phyloP scores from a whole-genome alignment of 148 eudicot genomes.

The Arctostaphylos glauca region DNA sequence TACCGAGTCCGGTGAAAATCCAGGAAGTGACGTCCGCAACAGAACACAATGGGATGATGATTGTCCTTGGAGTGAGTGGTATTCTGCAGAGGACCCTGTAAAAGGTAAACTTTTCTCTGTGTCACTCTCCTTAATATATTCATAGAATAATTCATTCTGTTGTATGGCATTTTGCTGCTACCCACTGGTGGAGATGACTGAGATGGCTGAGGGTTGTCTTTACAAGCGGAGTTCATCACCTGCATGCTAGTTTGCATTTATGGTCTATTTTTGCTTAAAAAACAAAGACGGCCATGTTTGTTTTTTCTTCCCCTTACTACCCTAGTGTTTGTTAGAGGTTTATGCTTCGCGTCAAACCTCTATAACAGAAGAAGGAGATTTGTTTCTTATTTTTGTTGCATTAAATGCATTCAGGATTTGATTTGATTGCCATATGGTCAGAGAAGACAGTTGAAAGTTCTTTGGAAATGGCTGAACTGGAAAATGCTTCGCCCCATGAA shows the following conservation, averaged over 20 bases:
- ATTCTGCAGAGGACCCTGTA: slow-evolving; percentile 88
- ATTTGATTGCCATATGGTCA: slow-evolving; percentile 61
- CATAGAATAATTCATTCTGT: neutral
- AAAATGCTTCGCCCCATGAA: slow-evolving; percentile 83
- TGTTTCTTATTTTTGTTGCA: slow-evolving; percentile 17
- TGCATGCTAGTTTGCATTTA: slow-evolving; percentile 8
- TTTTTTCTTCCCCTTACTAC: neutral
- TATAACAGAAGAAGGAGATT: slow-evolving; percentile 3
- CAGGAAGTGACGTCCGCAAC: slow-evolving; percentile 37
- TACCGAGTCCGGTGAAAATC: slow-evolving; percentile 37
- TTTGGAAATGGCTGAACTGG: slow-evolving; percentile 95
- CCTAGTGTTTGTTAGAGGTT: neutral
- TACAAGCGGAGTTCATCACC: neutral
- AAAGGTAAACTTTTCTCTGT: slow-evolving; percentile 47
- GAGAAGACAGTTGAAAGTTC: slow-evolving; percentile 76
- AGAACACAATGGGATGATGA: slow-evolving; percentile 90
- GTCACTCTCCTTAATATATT: neutral
- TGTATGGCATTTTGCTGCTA: neutral
- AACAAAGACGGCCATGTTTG: neutral
- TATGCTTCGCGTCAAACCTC: neutral
- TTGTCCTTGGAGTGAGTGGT: slow-evolving; percentile 99
- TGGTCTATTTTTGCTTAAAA: neutral
- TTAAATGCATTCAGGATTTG: slow-evolving; percentile 57
- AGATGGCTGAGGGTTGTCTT: neutral
- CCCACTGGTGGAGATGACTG: slow-evolving; percentile 1